Evolutionary conservation across 768 basidiomycete species (phyloP).

Genomic region (Xanthoconium purpureum): DNA sequence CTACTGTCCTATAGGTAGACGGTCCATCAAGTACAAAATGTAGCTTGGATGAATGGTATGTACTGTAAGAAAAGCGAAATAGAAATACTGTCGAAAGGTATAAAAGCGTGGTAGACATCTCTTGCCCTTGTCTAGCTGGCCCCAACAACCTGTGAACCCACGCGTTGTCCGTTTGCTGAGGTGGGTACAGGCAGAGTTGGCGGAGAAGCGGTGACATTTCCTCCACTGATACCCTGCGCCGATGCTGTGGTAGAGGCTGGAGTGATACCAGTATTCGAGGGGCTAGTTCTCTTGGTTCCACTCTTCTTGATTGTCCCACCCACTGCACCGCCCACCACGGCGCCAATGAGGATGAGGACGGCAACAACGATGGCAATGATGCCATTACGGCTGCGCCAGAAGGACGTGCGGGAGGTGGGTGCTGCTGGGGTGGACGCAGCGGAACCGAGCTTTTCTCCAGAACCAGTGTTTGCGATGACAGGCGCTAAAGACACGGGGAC

Average conservation of each 20-base stretch:
- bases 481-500: slow-evolving; percentile 9
- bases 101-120: too few species aligned
- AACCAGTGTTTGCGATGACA: slow-evolving; percentile 6
- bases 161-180: not conserved
- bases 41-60: too few species aligned
- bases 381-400: slow-evolving; percentile 49
- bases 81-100: too few species aligned
- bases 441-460: slow-evolving; percentile 12
- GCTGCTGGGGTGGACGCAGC: not conserved
- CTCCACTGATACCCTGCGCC: not conserved
- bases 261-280: not conserved
- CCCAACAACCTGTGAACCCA: not conserved
- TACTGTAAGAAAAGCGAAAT: not conserved
- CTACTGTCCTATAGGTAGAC: too few species aligned
- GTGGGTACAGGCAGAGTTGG: not conserved
- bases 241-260: not conserved
- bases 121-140: not conserved
- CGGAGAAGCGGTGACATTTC: not conserved
- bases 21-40: too few species aligned
- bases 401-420: slow-evolving; percentile 30
- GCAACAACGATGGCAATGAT: slow-evolving; percentile 38
- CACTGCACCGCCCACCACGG: slow-evolving; percentile 56
- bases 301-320: slow-evolving; percentile 40
- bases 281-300: accelerated
- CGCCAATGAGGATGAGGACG: slow-evolving; percentile 44